A percentile compares a stretch with the other conserved stretches of the same genome.
These are phyloP conservation scores for Allium cepa DNA, from an alignment of 106 monocot genomes.

Conservation along the genomic window DNA sequence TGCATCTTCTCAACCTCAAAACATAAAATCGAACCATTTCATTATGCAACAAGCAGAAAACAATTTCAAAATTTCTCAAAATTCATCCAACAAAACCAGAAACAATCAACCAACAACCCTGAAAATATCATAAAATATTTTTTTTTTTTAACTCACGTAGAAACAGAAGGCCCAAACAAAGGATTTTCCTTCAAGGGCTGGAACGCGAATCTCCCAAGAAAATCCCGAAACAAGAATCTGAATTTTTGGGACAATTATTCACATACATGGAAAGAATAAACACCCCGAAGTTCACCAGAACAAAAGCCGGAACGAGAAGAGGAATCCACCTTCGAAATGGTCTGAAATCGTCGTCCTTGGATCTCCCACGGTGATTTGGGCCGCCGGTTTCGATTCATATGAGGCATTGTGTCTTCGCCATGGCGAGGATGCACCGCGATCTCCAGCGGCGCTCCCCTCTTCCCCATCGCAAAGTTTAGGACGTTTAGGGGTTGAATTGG, in stretches of 20 bases:
- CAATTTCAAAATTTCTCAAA: background rate
- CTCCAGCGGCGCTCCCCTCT: conserved; percentile 5
- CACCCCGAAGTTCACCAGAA: conserved; percentile 31
- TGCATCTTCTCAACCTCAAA: background rate
- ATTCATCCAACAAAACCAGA: no score
- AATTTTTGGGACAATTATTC: conserved; percentile 47
- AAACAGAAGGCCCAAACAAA: conserved; percentile 70
- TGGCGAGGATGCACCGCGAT: conserved; percentile 1
- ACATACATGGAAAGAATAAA: conserved; percentile 59
- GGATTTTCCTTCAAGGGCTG: conserved; percentile 85
- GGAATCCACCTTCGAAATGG: conserved; percentile 42
- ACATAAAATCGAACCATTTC: no score
- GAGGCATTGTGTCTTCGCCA: background rate
- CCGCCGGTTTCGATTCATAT: no score
- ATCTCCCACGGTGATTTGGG: background rate
- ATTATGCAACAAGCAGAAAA: no score
- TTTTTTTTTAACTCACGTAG: conserved; percentile 53
- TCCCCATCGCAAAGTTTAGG: background rate
- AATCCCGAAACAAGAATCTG: conserved; percentile 20
- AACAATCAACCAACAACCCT: no score
- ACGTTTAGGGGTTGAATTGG: no score
- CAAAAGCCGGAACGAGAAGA: conserved; percentile 34
- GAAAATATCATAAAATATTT: background rate
- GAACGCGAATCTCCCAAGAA: conserved; percentile 87
- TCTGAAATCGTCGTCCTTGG: conserved; percentile 9